phyloP scores from a whole-genome alignment of 177 flowering plant species.

The Vitis hybrid region DNA sequence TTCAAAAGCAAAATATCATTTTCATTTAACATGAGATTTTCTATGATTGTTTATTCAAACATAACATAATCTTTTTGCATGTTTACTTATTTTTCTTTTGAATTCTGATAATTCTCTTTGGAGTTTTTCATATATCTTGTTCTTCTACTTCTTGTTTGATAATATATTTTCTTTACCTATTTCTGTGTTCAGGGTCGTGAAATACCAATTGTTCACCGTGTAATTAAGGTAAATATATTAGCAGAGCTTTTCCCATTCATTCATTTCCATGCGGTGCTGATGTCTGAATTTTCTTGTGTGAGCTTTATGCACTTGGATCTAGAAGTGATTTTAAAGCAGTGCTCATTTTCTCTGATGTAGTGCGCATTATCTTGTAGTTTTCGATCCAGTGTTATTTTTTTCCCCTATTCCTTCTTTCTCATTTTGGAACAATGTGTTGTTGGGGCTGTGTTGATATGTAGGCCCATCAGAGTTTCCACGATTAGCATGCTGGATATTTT shows the following conservation, averaged over 20 bases:
- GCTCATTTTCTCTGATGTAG: too few relatives aligned
- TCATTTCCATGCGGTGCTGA: background rate
- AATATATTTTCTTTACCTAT: background rate
- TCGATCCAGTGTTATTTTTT: too few relatives aligned
- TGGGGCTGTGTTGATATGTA: too few relatives aligned
- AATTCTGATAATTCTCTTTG: background rate
- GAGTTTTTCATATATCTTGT: background rate
- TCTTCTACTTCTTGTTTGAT: background rate
- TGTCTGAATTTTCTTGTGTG: background rate
- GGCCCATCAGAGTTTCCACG: too few relatives aligned
- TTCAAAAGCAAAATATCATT: too few relatives aligned
- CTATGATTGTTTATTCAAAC: too few relatives aligned
- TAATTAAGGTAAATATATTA: conserved; percentile 56
- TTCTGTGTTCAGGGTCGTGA: conserved; percentile 56
- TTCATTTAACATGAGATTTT: too few relatives aligned
- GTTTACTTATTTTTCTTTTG: background rate
- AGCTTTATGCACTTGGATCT: background rate
- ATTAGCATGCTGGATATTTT: too few relatives aligned
- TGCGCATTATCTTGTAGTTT: too few relatives aligned
- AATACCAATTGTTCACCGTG: conserved; percentile 88
- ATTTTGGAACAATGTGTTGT: too few relatives aligned
- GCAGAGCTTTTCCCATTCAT: background rate
- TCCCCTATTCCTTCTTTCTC: too few relatives aligned
- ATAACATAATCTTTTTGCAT: too few relatives aligned
- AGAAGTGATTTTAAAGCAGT: background rate